phyloP scores from a whole-genome alignment of 1,284 basidiomycete genomes.

The Melampsora abietis-canadensis region DNA sequence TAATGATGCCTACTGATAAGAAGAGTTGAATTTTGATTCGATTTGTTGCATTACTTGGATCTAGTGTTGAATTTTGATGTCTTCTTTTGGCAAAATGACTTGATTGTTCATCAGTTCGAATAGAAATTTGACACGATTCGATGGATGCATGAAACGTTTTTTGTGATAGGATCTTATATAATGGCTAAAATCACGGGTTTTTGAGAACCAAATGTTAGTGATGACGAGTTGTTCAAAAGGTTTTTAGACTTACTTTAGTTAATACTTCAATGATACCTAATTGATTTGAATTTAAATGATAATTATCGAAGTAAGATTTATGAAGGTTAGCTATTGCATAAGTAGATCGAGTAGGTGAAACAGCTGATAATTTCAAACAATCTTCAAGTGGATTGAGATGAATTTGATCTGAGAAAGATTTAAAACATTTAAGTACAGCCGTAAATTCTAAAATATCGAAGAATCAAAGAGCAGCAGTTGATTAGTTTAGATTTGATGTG shows the following conservation, averaged over 20 bases:
- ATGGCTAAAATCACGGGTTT: slow-evolving; percentile 6
- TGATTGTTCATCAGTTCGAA: slow-evolving; percentile 21
- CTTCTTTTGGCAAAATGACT: background rate
- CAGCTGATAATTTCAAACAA: slow-evolving; percentile 33
- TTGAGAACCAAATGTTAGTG: background rate
- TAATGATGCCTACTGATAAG: slow-evolving; percentile 27
- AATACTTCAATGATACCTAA: slow-evolving; percentile 34
- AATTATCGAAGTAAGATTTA: slow-evolving; percentile 26
- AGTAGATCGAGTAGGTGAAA: slow-evolving; percentile 34
- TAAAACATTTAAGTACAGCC: slow-evolving; percentile 32
- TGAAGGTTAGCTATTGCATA: slow-evolving; percentile 28
- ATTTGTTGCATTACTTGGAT: slow-evolving; percentile 9
- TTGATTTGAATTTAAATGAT: slow-evolving; percentile 18
- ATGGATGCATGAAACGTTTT: slow-evolving; percentile 14
- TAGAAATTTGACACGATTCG: slow-evolving; percentile 33
- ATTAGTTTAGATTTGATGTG: background rate
- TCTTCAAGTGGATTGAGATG: slow-evolving; percentile 15
- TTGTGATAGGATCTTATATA: slow-evolving; percentile 37
- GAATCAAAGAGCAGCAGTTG: background rate
- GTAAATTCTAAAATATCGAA: slow-evolving; percentile 22
- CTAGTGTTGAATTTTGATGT: background rate
- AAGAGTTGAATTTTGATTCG: slow-evolving; percentile 14
- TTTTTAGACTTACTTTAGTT: slow-evolving; percentile 10
- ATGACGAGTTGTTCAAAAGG: background rate
- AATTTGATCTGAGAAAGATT: slow-evolving; percentile 31